Evolutionary conservation across 2,329 filamentous ascomycete species (phyloP), one percentile per base, ranked within the genome.

Genomic region (Magnaporthiopsis incrustans): DNA sequence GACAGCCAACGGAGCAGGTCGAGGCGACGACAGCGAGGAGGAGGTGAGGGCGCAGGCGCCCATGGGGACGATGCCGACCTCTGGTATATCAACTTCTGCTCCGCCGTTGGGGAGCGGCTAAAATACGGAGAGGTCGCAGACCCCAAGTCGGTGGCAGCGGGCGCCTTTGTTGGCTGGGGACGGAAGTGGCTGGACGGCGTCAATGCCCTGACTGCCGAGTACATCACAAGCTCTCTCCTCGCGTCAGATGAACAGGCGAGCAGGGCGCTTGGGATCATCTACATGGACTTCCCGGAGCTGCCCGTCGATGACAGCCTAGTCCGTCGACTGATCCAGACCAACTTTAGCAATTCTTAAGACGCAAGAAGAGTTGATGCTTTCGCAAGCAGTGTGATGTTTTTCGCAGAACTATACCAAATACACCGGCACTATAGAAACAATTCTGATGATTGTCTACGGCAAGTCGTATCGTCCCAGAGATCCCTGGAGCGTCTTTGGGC

Each of bases 61-160:
- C 61, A 64, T 22, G 22, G 10, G n/a, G 44, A 53, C 44, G 44
- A 22, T 25, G 44, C 18, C 7, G 64, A 65, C 60, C 64, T 60
- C 38, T 78, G 77, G 77, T 78, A 73, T 61, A 69, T 79, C 62
- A 78, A 78, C 67, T 81, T 81, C 66, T 76, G 74, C 66, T 77
- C 74, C 25, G 77, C 77, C 4, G 79, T 77, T 10, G 78, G 75
- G 18, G 74, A 74, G 32, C 72, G 72, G 18, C 70, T 69, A 64
- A 68, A 74, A 67, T 73, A 74, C 65, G 75, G 74, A 58, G 74
- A 76, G 69, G 66, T 77, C 1, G 74, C 74, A 7, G 73, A 76
- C 68, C 69, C 72, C n/a, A 75, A 79, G 67, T 78, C 77, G 70
- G 75, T 81, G 56, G 78, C 79, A 0, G 71, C 79, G 2, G 79